These are phyloP conservation scores for Simmondsia chinensis DNA, from an alignment of 148 eudicot genomes.

Conservation along the genomic window DNA sequence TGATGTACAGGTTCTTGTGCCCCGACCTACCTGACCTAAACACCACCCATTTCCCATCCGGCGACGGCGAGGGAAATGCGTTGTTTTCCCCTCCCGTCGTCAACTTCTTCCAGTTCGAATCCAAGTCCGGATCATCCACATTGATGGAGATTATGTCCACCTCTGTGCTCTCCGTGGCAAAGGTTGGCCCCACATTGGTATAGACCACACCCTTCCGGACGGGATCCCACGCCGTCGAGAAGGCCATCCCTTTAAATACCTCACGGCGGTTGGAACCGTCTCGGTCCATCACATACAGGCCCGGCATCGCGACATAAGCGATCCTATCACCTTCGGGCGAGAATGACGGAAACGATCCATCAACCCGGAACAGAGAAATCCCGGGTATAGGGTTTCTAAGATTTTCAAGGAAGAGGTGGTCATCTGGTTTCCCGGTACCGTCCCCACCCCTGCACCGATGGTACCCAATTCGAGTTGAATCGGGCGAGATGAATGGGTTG, in stretches of 20 bases:
- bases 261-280: constrained; percentile 55
- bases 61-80: constrained; percentile 86
- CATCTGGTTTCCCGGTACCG: not conserved
- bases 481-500: constrained; percentile 73
- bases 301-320: constrained; percentile 48
- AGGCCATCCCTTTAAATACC: constrained; percentile 31
- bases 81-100: constrained; percentile 70
- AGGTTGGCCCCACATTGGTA: constrained; percentile 61
- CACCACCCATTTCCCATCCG: constrained; percentile 82
- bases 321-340: constrained; percentile 61
- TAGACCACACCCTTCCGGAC: constrained; percentile 68
- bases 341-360: constrained; percentile 82
- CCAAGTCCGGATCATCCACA: constrained; percentile 33
- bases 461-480: constrained; percentile 51
- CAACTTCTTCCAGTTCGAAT: constrained; percentile 24
- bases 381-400: constrained; percentile 28
- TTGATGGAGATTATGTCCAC: constrained; percentile 59
- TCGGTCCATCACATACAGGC: constrained; percentile 39
- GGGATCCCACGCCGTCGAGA: constrained; percentile 69
- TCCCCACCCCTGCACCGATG: constrained; percentile 63
- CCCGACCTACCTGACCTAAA: constrained; percentile 82
- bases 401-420: constrained; percentile 50
- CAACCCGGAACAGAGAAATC: constrained; percentile 53
- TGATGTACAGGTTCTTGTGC: constrained; percentile 73
- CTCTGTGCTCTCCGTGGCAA: constrained; percentile 46